Evolutionary conservation across 2,329 filamentous ascomycete genomes (phyloP), one percentile per base, ranked within the genome.

Genomic region (Colletotrichum musicola): DNA sequence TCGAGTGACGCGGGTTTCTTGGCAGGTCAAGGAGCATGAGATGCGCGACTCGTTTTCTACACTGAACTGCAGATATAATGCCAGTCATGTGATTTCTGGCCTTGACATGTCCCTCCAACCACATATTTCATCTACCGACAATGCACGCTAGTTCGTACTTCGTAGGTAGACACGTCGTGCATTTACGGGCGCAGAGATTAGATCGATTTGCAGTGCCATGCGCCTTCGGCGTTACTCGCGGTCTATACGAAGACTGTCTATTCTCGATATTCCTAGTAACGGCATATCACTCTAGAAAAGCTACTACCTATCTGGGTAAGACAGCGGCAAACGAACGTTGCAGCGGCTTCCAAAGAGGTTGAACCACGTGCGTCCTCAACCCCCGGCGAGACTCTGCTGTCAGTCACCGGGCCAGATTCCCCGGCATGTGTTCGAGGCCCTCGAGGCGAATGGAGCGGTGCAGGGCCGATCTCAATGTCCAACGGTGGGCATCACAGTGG

Each of bases 401-500:
- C 30, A 35, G 30, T 35, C 30, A 35, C 30, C 30, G 7, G 10
- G 27, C 16, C 40, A 60, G 6, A 53, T 25, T 20, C 38, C 38
- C 35, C 50, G n/a, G 27, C 46, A 49, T 50, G 40, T n/a, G 25
- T 40, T 35, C 40, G 18, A 42, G 22, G 30, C 42, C 14, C 27
- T 50, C 20, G 54, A 60, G 44, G 64, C 22, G 49, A 65, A 50
- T 25, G 55, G 30, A 35, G 7, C 7, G 30, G 30, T 54, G 30
- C 42, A 18, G 44, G 49, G 62, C 42, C 44, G 62, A 66, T 69
- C 65, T 65, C 65, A 64, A 65, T 60, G 44, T 60, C 51, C 40
- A 60, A 55, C 22, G 40, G 42, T 58, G 61, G 54, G 54, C 61
- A 59, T 60, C 53, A 55, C 61, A 51, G 66, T 69, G 62, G 62